Evolutionary conservation across 2,329 filamentous ascomycete genomes (phyloP), one percentile per base, ranked within the genome.

Genomic region (Alternaria conjuncta): DNA sequence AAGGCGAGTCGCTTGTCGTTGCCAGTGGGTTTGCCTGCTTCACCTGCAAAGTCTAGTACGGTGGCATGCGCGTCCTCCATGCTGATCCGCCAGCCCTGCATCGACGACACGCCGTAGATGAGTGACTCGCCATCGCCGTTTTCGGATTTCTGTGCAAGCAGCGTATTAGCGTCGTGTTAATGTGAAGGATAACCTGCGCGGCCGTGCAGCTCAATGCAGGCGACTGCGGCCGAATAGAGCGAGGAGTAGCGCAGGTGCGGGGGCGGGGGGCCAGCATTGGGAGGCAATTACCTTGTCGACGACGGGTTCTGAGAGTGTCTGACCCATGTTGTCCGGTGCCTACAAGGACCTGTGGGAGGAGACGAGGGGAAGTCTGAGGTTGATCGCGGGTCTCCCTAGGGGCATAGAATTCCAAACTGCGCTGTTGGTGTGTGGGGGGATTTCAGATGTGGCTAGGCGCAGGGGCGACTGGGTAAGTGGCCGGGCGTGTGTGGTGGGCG

Each of bases 61-160:
- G 92, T 88, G 66, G 92, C 93, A 84, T 99, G 96, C 68, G 96
- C 90, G 81, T 99, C 96, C 82, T 99, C 96, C 96, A 99, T 99
- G 86, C 93, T 97, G 84, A 99, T 98, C 84, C 96, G 92, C 96
- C 96, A 99, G 86, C 96, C 96, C 84, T 99, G 96, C 96, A 99
- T 99, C 83, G 94, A 94, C 71, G 96, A 99, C 71, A 98, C 90
- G 79, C 96, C 96, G 82, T 92, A 99, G 79, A 96, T 84, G 79
- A 97, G 89, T 79, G 93, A 90, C 71, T 97, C 94, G 92, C 98
- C 94, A 84, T 93, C 90, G 83, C 94, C 94, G 79, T 90, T 90
- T 80, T 91, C 90, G 77, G 96, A 99, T 84, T 90, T 86, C 96
- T 98, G 58, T 18, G 43, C 5, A 32, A 43, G 53, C 7, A n/a